Conservation (phyloP, 257 asterid genomes). For the Fraxinus americana region DNA sequence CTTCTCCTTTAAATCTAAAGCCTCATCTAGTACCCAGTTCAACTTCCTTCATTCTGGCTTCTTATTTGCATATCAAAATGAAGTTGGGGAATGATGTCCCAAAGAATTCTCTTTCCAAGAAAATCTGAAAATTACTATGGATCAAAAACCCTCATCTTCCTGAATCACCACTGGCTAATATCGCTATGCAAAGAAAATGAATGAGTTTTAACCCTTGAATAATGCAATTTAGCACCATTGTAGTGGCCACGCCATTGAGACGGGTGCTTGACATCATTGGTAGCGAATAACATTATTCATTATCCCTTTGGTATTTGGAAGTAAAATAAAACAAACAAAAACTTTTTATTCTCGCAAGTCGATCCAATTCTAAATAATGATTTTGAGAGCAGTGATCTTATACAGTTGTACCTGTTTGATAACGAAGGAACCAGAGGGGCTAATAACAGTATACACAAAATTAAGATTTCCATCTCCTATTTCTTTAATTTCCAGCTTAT, state of each 20-base stretch:
- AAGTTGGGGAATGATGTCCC: background rate
- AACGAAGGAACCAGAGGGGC: constrained; percentile 68
- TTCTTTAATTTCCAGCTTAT: constrained; percentile 70
- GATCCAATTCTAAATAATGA: background rate
- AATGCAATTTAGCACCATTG: too few relatives aligned
- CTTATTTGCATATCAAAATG: background rate
- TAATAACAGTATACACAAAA: constrained; percentile 72
- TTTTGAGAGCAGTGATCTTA: background rate
- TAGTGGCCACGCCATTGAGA: background rate
- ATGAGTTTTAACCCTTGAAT: background rate
- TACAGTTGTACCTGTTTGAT: constrained; percentile 72
- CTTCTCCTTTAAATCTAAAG: background rate
- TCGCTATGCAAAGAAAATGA: background rate
- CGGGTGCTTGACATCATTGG: background rate
- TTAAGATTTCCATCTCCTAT: constrained; percentile 99
- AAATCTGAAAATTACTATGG: background rate
- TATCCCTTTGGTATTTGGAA: background rate
- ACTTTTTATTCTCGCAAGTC: background rate
- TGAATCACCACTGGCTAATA: background rate
- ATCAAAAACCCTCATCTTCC: background rate
- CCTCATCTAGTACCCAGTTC: background rate
- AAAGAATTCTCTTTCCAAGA: background rate
- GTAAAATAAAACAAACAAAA: background rate
- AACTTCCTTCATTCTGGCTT: background rate
- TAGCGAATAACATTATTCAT: background rate